Evolutionary conservation across 495 filamentous ascomycete species (phyloP), one percentile per base, ranked within the genome.

Genomic region (Astrothelium subdiscretum): DNA sequence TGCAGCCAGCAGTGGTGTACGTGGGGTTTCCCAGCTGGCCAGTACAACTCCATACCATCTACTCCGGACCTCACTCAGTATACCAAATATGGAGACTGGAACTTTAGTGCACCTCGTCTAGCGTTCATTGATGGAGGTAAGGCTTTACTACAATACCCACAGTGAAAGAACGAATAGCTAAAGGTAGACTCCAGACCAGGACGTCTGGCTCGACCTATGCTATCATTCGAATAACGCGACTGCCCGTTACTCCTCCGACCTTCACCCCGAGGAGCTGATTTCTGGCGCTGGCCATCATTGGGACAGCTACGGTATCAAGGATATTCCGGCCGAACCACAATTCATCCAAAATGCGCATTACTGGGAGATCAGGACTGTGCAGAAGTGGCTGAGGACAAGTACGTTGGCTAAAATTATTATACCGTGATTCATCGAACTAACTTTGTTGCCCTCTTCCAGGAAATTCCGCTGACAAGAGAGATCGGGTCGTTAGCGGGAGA

Each of bases 321-420:
- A 80, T 62, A 69, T 80, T 0, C 66, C 64, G 11, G 76, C 72
- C 22, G 78, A 80, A 70, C 78, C 77, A 10, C 73, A 78, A 57
- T 80, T 77, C 65, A 79, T 80, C 60, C 67, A 72, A 27, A 72
- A 80, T 66, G 78, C 78, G 43, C 78, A 80, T 69, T 59, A 70
- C 57, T 80, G 78, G 78, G 73, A 80, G 66, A 76, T 79, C 35
- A 71, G 72, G 48, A 77, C 74, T 0, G 77, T 80, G 13, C 54
- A 64, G 61, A 65, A 54, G 54, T 76, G 73, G 73, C 62, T 76
- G 38, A 57, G 32, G 27, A 6, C 11, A 15, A 57, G 61, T 62
- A 42, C 24, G 61, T 62, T 12, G 32, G 6, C 11, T 20, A n/a
- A n/a, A n/a, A n/a, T n/a, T n/a, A n/a, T n/a, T n/a, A n/a, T n/a